Evolutionary conservation across 176 grass and related monocot species (phyloP), one percentile per base, ranked within the genome.

Genomic region (Aegilops longissima): DNA sequence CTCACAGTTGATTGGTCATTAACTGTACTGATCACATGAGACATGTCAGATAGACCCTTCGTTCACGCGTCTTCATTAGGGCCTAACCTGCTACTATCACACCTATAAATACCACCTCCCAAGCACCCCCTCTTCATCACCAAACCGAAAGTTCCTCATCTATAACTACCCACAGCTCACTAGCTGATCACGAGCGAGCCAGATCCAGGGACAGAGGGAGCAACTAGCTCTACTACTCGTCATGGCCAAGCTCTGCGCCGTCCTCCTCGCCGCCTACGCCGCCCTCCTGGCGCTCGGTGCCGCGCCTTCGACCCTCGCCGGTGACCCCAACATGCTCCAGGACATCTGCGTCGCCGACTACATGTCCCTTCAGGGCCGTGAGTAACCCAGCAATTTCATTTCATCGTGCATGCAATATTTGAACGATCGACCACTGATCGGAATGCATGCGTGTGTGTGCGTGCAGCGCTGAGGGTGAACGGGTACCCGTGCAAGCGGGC

Each of bases 251-350:
- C 56, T 59, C 33, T 16, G 2, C 3, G 8, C 17, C 2, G 42
- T 61, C 61, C 20, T 92, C 67, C 13, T 85, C 35, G 45, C 5
- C 39, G 16, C 79, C 71, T 65, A 7, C 79, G 34, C 73, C 44
- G 42, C 83, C 63, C 4, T 91, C 47, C 61, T 83, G 3, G 61
- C 69, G 2, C 90, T 92, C 27, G 17, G 52, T 20, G 80, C 75
- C 18, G 29, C 36, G 2, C 66, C 87, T 0, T 45, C 58, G 33
- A 25, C 25, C 25, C 36, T 89, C 79, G 87, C 87, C 78, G 80
- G 85, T 25, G 95, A 97, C n/a, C 95, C 95, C 27, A 78, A 87
- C 78, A 92, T 91, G 92, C 86, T 97, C 67, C 88, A 97, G 82
- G 95, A 94, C 66, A 14, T 94, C 80, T 97, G 95, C 82, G 90